Conservation (phyloP, 192 early-diverging fungal species). For the Chytriomyces hyalinus region DNA sequence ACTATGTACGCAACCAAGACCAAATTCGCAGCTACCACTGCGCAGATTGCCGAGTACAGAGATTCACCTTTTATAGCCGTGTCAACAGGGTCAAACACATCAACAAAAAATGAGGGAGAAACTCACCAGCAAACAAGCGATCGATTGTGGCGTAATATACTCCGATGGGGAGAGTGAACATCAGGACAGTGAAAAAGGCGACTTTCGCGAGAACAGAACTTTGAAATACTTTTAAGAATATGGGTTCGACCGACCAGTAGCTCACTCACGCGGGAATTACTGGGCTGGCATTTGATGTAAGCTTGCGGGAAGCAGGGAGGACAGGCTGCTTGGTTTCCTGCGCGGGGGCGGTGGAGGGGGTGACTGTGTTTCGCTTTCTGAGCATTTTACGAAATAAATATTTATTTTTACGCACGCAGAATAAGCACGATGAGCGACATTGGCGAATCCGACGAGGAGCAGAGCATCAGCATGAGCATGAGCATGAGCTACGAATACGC, state of each 20-base stretch:
- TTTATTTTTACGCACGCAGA: no score
- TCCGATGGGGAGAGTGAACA: slow-evolving; percentile 44
- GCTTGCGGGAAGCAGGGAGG: neutral
- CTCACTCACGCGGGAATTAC: neutral
- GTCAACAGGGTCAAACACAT: neutral
- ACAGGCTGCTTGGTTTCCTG: neutral
- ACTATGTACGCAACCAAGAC: slow-evolving; percentile 39
- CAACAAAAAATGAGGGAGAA: neutral
- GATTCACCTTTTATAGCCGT: slow-evolving; percentile 26
- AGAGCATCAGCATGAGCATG: neutral
- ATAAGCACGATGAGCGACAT: no score
- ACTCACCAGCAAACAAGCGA: slow-evolving; percentile 31
- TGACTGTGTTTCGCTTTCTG: neutral
- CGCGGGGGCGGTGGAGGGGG: neutral
- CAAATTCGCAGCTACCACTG: slow-evolving; percentile 37
- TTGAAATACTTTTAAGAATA: neutral
- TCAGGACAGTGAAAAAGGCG: slow-evolving; percentile 38
- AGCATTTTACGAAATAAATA: no score
- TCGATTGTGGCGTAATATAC: slow-evolving; percentile 33
- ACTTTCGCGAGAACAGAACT: slow-evolving; percentile 39
- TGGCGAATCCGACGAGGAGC: no score
- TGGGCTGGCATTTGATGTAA: no score
- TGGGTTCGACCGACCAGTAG: neutral
- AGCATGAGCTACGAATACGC: neutral
- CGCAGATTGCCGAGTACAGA: slow-evolving; percentile 32